Percentiles rank a stretch among this genome's conserved stretches.
Conservation (phyloP, 176 grass and related monocot species). For the Chrysopogon serrulatus region DNA sequence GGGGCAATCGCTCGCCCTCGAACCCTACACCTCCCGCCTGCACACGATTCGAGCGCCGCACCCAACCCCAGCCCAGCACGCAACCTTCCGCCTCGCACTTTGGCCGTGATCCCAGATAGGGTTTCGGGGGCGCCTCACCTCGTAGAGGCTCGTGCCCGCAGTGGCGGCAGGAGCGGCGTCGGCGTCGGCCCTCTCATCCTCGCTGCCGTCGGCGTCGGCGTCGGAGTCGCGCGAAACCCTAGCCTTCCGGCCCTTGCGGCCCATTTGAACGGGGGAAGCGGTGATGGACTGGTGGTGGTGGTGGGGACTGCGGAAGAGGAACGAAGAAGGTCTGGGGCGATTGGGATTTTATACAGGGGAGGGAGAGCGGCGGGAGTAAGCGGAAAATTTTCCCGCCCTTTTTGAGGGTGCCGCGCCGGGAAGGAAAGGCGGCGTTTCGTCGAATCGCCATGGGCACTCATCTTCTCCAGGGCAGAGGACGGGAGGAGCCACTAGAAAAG, state of each 20-base stretch:
- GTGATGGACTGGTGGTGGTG: neutral
- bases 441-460: neutral
- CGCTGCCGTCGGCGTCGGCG: neutral
- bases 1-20: neutral
- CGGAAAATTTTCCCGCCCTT: conserved; percentile 39
- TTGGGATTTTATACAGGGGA: conserved; percentile 17
- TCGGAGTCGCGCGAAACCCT: conserved; percentile 45
- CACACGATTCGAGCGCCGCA: neutral
- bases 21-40: neutral
- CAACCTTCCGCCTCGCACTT: neutral
- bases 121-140: conserved; percentile 46
- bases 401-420: neutral
- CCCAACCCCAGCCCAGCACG: neutral
- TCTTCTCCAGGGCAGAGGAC: too few relatives aligned
- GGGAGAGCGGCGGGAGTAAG: neutral
- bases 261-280: neutral
- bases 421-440: neutral
- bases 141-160: conserved; percentile 61
- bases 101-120: neutral
- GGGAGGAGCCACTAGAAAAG: too few relatives aligned
- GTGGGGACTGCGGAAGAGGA: too few relatives aligned
- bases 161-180: neutral
- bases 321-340: accelerated
- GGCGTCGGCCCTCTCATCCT: neutral
- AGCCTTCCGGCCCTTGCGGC: conserved; percentile 42